Base-by-base conservation (phyloP, 805 yeast genomes). In the Hanseniaspora lindneri region DNA sequence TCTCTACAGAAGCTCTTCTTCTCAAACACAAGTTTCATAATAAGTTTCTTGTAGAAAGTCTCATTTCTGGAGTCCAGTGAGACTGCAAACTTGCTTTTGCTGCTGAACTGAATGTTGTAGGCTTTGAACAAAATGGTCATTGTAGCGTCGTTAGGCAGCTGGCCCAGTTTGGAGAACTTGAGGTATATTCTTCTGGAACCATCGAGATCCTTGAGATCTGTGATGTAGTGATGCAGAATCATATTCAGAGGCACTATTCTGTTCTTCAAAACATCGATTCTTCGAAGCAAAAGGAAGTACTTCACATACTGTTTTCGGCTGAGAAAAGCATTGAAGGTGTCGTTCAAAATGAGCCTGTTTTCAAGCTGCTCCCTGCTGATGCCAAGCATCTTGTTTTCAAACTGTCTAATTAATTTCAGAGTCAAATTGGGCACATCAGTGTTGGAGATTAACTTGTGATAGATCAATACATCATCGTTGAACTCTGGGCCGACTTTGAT, bases 311-410 rank as follows among this genome's bases (percentile, higher is more conserved):
- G 49, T 23, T 25, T 24, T 30, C 39, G 30, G 17, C 25, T 32
- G 21, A 46, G 4, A 24, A 46, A 46, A 3, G 4, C 7, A 3
- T 39, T 23, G 16, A 37, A 46, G 14, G 33, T 39, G 10, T 39
- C 24, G 17, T 46, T 39, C 16, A 46, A 11, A 30, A 39, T 46
- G 6, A 39, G 2, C 5, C 39, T 27, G 23, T 46, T 46, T 23
- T 30, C n/a, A n/a, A 39, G 14, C 19, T 46, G 42, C 9, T 39
- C n/a, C 16, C 10, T 5, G 3, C 10, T 24, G 9, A 46, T 32
- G 11, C 43, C 49, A 9, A 46, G 39, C 49, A 46, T 46, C 11
- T 24, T 39, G 17, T 30, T 39, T 46, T 46, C 49, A 46, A 39
- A 46, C 10, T 39, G 39, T 13, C 23, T 17, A 6, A 46, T 46